Evolutionary conservation across 2,329 filamentous ascomycete species (phyloP), one percentile per base, ranked within the genome.

Genomic region (Fusarium mundagurra): DNA sequence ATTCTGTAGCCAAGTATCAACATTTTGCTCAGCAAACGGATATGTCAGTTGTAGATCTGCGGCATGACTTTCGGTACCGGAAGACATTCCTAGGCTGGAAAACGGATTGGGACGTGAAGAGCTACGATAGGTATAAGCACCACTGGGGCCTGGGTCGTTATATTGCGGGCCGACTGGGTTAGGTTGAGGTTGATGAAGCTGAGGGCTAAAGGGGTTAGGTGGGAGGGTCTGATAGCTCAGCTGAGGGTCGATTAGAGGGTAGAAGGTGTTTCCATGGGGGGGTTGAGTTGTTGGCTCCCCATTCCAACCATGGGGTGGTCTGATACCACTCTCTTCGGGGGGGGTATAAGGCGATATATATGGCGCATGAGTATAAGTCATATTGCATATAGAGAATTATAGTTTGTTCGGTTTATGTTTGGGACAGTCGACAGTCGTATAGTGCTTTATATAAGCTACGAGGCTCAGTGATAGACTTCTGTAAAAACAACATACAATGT

Each of bases 401-500:
- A 12, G 8, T 5, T 29, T 16, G 34, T 14, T 29, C 1, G 10
- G 9, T n/a, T 55, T 41, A 10, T 14, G 5, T n/a, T 41, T 14
- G 14, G 8, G 8, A 29, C 18, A 38, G 18, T 6, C 34, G 1
- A 8, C 8, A 29, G 24, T 22, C 14, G 5, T 29, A 9, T 7
- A 18, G 7, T 14, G 16, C 11, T 29, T 29, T 41, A 18, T 55
- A 55, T 41, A 22, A 6, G 17, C 4, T 18, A 29, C 1, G 16
- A 41, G 16, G 22, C 18, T 29, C 24, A 41, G 34, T 55, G 34
- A 55, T 18, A 13, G 14, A 41, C 24, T 10, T 29, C 4, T 9
- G 20, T 18, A 29, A 22, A 41, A 10, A 3, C 14, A 13, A 6
- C 4, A 17, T 4, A 7, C 8, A 5, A 3, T 7, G n/a, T 16